phyloP scores from a whole-genome alignment of 129 eudicot genomes.

The sunflower (Helianthus annuus) region HanXRQr2.0-SUNRISE NC_035444.2:20199881-20200380 shows the following conservation, averaged over 20 bases:
- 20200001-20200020: background rate
- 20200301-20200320: slow-evolving; percentile 36
- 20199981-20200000: background rate
- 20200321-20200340: slow-evolving; percentile 85
- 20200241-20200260: background rate
- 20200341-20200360: slow-evolving; percentile 48
- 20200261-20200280: slow-evolving; percentile 9
- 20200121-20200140: slow-evolving; percentile 67
- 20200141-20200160: slow-evolving; percentile 90
- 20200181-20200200: slow-evolving; percentile 46
- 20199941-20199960: slow-evolving; percentile 41
- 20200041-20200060: slow-evolving; percentile 90
- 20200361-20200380: slow-evolving; percentile 45
- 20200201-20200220: slow-evolving; percentile 35
- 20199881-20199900: slow-evolving; percentile 78
- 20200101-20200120: slow-evolving; percentile 61
- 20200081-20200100: slow-evolving; percentile 75
- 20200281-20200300: background rate
- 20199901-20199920: slow-evolving; percentile 78
- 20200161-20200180: slow-evolving; percentile 88
- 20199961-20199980: slow-evolving; percentile 12
- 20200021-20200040: slow-evolving; percentile 45
- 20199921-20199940: slow-evolving; percentile 64
- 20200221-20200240: background rate
- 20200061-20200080: slow-evolving; percentile 77